phyloP scores from a whole-genome alignment of 768 basidiomycete species.

The Gloeophyllum trabeum region DNA sequence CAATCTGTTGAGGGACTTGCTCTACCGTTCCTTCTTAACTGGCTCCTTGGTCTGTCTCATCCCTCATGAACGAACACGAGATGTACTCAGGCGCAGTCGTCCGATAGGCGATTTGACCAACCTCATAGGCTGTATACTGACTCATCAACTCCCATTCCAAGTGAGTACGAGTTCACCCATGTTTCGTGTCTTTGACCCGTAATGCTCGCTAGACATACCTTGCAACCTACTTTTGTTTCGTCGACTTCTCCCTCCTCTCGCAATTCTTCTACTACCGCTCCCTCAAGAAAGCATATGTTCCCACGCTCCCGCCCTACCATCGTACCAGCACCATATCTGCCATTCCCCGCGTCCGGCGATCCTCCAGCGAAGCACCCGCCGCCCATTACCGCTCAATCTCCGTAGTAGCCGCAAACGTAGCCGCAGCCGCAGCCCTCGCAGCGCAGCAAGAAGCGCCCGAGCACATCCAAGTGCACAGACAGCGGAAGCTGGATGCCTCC shows the following conservation, averaged over 20 bases:
- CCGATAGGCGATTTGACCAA: conserved; percentile 81
- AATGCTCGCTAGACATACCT: conserved; percentile 58
- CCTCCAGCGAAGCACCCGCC: conserved; percentile 39
- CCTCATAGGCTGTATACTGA: conserved; percentile 83
- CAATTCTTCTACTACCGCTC: conserved; percentile 77
- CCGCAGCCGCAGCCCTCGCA: conserved; percentile 58
- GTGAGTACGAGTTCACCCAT: conserved; percentile 27
- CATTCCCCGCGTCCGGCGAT: conserved; percentile 26
- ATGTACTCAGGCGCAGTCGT: background rate
- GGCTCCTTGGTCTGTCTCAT: conserved; percentile 66
- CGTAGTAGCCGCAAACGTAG: conserved; percentile 59
- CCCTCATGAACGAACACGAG: background rate
- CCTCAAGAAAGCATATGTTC: conserved; percentile 15
- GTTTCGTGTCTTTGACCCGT: conserved; percentile 4
- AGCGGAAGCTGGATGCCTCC: conserved; percentile 12
- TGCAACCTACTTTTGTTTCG: conserved; percentile 79
- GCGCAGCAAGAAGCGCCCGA: conserved; percentile 42
- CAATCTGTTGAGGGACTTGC: conserved; percentile 87
- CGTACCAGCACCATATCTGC: conserved; percentile 31
- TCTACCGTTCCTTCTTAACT: conserved; percentile 86
- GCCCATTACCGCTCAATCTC: conserved; percentile 63
- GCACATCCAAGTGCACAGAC: conserved; percentile 11
- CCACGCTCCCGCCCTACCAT: conserved; percentile 19
- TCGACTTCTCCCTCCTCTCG: conserved; percentile 64
- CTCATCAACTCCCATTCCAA: conserved; percentile 91